These are phyloP conservation scores for Rubus idaeus DNA, from an alignment of 306 rosid species.

Conservation along the genomic window DNA sequence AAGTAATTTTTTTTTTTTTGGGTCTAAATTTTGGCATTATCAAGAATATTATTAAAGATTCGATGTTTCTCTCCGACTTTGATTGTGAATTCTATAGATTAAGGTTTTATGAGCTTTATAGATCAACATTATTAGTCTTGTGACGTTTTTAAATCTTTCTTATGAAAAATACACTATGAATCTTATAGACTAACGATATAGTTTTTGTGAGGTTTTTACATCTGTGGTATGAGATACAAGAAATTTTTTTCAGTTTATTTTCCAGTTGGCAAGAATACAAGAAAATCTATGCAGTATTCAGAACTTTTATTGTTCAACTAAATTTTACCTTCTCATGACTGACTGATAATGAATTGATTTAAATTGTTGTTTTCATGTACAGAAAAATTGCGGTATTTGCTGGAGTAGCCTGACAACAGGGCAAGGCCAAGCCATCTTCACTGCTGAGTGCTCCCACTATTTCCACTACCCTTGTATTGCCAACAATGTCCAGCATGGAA, in stretches of 20 bases:
- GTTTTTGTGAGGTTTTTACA: background rate
- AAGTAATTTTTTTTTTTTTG: background rate
- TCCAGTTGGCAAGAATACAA: no score
- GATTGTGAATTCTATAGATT: background rate
- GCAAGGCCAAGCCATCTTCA: conserved; percentile 20
- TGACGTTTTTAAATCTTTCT: background rate
- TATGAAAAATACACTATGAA: background rate
- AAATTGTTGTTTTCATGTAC: background rate
- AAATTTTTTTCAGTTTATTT: no score
- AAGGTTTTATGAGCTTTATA: background rate
- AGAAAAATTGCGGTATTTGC: conserved; percentile 16
- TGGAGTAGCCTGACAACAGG: background rate
- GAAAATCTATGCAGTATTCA: background rate
- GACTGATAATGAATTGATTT: background rate
- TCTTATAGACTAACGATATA: background rate
- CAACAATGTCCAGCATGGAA: conserved; percentile 15
- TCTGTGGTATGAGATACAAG: background rate
- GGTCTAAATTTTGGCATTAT: background rate
- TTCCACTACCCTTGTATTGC: conserved; percentile 15
- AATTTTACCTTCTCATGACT: background rate
- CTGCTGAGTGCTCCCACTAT: conserved; percentile 18
- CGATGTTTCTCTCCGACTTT: background rate
- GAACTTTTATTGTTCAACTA: background rate
- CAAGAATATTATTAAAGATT: background rate
- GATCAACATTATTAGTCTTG: background rate